These are phyloP conservation scores for Dioscorea cayenensis DNA, from an alignment of 116 monocot genomes.

Conservation along the genomic window DNA sequence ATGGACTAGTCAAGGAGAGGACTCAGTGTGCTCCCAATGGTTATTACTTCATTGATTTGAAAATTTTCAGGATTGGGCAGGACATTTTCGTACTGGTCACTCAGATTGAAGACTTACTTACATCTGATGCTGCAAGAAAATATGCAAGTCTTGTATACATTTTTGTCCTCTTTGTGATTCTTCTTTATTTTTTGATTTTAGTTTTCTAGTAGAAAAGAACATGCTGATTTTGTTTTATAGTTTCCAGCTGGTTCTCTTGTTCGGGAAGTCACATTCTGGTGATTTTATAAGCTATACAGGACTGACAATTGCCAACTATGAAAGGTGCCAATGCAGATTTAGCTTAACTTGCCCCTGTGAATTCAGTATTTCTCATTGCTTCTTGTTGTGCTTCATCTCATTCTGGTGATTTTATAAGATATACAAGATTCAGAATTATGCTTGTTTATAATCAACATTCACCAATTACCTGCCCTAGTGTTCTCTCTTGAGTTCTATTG, in stretches of 20 bases:
- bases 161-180: constrained; percentile 2
- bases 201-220: not conserved
- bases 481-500: too few species aligned
- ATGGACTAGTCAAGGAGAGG: constrained; percentile 87
- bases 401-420: too few species aligned
- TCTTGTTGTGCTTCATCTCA: too few species aligned
- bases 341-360: too few species aligned
- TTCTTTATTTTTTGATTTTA: not conserved
- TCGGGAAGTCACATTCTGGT: constrained; percentile 79
- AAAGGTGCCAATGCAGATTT: not conserved
- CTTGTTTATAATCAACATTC: too few species aligned
- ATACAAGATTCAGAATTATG: too few species aligned
- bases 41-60: constrained; percentile 63
- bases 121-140: constrained; percentile 54
- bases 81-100: constrained; percentile 3
- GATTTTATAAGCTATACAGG: too few species aligned
- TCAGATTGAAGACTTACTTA: constrained; percentile 76
- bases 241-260: constrained; percentile 80
- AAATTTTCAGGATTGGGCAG: constrained; percentile 5
- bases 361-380: too few species aligned
- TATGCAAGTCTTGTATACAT: constrained; percentile 83
- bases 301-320: not conserved
- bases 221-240: constrained; percentile 1
- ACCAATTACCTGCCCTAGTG: too few species aligned
- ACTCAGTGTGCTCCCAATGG: constrained; percentile 99